Base-by-base conservation (phyloP, 805 yeast genomes). In the Priceomyces melissophilus region DNA sequence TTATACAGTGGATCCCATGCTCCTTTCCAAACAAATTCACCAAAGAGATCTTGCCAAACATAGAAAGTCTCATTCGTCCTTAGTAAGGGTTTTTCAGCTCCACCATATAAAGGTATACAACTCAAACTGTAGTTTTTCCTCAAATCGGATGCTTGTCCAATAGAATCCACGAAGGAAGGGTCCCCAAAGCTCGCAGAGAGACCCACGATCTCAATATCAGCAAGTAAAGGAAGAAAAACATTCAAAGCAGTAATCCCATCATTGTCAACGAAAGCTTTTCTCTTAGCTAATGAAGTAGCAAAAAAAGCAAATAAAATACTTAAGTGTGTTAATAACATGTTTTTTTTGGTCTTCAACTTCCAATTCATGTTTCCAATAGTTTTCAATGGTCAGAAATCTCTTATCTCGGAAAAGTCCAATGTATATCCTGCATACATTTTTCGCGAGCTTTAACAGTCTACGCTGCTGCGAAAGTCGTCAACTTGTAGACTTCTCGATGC, bases 1-100 rank as follows among this genome's bases (percentile, higher is more conserved):
- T 35, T 53, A 41, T 69, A 68, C 28, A 28, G 38, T 11, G 61
- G 52, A 23, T 60, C 57, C 50, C 53, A 67, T 13, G 65, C 72
- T 43, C 73, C 73, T 51, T 68, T 63, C 73, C 75, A 68, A 9
- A 63, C 68, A 4, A 67, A 54, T 11, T 52, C 59, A 25, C 73
- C 75, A 41, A 58, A 67, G 25, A 68, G 48, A 6, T 48, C 43
- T 51, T 65, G 63, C 69, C 71, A 67, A 7, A 48, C 38, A 30
- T 65, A 64, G 60, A 68, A 69, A 17, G 70, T 65, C 13, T 66
- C 65, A 42, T 65, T 54, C 25, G 66, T 64, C 52, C 69, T 58
- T 32, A 69, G 29, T 37, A 68, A 49, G 11, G 75, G 73, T 30
- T 57, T 54, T 11, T 55, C 53, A 9, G 73, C 72, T 44, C 73